Conservation (phyloP, 768 basidiomycete species). For the Pleurotus eryngii region DNA sequence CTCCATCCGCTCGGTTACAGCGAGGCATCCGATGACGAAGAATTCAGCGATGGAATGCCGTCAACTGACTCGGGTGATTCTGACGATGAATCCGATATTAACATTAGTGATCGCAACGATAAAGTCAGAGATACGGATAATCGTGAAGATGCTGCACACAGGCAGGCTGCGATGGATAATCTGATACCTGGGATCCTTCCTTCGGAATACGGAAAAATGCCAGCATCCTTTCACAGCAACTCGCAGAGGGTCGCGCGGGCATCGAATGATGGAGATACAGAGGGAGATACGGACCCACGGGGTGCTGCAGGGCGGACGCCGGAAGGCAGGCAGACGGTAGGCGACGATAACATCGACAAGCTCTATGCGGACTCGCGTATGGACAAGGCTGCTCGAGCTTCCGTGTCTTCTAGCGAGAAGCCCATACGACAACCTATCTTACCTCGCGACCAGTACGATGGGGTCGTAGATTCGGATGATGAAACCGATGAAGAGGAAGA, state of each 20-base stretch:
- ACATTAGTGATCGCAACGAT: constrained; percentile 45
- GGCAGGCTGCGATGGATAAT: constrained; percentile 68
- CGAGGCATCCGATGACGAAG: constrained; percentile 66
- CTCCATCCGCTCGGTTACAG: constrained; percentile 29
- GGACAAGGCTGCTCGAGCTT: constrained; percentile 8
- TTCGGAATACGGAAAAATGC: constrained; percentile 89
- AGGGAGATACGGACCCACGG: constrained; percentile 20
- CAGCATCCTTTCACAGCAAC: constrained; percentile 61
- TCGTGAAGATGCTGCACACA: constrained; percentile 26
- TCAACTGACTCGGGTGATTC: constrained; percentile 44
- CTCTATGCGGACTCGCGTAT: background rate
- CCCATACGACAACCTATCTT: constrained; percentile 76
- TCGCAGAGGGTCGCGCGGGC: constrained; percentile 63
- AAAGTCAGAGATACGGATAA: constrained; percentile 16
- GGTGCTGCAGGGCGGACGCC: background rate
- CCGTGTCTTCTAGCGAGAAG: constrained; percentile 27
- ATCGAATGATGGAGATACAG: constrained; percentile 39
- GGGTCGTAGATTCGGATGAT: constrained; percentile 80
- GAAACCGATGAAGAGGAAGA: constrained; percentile 54
- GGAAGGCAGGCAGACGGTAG: background rate
- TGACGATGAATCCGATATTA: constrained; percentile 35
- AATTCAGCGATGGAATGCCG: constrained; percentile 49
- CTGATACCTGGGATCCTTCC: constrained; percentile 79
- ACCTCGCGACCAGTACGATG: constrained; percentile 82
- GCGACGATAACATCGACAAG: background rate